These are phyloP conservation scores for Kurtzmaniella quercitrusa DNA, from an alignment of 1,139 yeast genomes.

Conservation along the genomic window DNA sequence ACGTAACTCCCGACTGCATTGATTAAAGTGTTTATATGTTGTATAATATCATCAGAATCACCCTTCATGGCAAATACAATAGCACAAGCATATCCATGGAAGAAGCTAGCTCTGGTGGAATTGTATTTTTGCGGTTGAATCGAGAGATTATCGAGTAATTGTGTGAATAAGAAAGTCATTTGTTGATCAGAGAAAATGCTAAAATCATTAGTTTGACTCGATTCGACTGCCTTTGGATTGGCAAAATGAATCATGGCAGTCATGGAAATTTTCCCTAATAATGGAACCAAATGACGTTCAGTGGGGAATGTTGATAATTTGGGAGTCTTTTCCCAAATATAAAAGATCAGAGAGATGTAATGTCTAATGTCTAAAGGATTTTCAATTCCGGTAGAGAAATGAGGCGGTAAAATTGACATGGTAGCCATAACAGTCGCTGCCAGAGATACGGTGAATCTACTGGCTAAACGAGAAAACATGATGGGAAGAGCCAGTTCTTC, in stretches of 20 bases:
- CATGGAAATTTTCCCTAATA: constrained; percentile 61
- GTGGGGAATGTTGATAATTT: constrained; percentile 44
- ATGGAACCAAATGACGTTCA: constrained; percentile 63
- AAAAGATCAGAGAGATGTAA: constrained; percentile 63
- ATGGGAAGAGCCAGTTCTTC: constrained; percentile 32
- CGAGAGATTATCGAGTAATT: constrained; percentile 50
- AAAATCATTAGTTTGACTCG: constrained; percentile 24
- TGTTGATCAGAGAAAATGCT: constrained; percentile 68
- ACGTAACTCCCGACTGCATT: constrained; percentile 79
- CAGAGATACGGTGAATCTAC: constrained; percentile 54
- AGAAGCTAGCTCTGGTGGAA: constrained; percentile 39
- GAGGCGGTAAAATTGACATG: constrained; percentile 50
- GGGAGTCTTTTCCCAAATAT: constrained; percentile 66
- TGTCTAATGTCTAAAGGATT: constrained; percentile 41
- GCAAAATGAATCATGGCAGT: constrained; percentile 33
- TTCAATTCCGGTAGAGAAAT: constrained; percentile 19
- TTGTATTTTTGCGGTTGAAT: constrained; percentile 38
- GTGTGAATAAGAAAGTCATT: constrained; percentile 52
- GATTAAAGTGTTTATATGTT: constrained; percentile 49
- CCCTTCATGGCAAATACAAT: constrained; percentile 66
- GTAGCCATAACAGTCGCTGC: constrained; percentile 57
- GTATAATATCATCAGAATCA: constrained; percentile 47
- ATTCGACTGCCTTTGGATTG: constrained; percentile 12
- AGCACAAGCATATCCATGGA: constrained; percentile 58
- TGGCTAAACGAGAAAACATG: constrained; percentile 33